phyloP scores from a whole-genome alignment of 345 rosid genomes.

The Lumnitzera littorea region DNA sequence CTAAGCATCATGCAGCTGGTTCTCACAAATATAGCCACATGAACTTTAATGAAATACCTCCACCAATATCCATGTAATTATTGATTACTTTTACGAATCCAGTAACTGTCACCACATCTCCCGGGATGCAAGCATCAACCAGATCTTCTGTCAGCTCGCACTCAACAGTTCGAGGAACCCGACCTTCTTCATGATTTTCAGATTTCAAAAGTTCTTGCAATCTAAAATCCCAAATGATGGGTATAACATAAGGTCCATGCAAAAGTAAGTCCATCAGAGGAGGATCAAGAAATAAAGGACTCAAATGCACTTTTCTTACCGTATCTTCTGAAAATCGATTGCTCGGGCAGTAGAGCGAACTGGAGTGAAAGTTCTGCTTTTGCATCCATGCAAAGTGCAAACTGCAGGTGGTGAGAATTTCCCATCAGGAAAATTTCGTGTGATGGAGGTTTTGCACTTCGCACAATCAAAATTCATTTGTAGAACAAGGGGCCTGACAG shows the following conservation, averaged over 20 bases:
- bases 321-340: slow-evolving; percentile 90
- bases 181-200: slow-evolving; percentile 95
- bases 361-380: slow-evolving; percentile 67
- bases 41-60: slow-evolving; percentile 44
- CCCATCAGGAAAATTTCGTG: slow-evolving; percentile 72
- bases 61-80: slow-evolving; percentile 90
- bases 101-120: slow-evolving; percentile 95
- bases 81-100: slow-evolving; percentile 85
- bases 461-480: slow-evolving; percentile 70
- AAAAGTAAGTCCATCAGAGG: neutral
- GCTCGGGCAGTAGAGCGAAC: slow-evolving; percentile 67
- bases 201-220: slow-evolving; percentile 68
- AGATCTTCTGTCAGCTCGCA: slow-evolving; percentile 93
- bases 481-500: slow-evolving; percentile 73
- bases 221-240: slow-evolving; percentile 28
- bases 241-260: neutral
- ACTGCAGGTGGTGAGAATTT: slow-evolving; percentile 74
- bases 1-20: no score
- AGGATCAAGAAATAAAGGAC: neutral
- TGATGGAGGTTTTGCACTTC: slow-evolving; percentile 60
- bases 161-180: slow-evolving; percentile 96
- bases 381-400: slow-evolving; percentile 78
- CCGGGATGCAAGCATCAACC: slow-evolving; percentile 87
- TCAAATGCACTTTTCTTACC: slow-evolving; percentile 25
- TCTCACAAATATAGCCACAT: neutral